Percentiles rank a stretch among this genome's conserved stretches.
Evolutionary conservation across 2,329 filamentous ascomycete species (phyloP).

Genomic region (Neofusicoccum sp.): DNA sequence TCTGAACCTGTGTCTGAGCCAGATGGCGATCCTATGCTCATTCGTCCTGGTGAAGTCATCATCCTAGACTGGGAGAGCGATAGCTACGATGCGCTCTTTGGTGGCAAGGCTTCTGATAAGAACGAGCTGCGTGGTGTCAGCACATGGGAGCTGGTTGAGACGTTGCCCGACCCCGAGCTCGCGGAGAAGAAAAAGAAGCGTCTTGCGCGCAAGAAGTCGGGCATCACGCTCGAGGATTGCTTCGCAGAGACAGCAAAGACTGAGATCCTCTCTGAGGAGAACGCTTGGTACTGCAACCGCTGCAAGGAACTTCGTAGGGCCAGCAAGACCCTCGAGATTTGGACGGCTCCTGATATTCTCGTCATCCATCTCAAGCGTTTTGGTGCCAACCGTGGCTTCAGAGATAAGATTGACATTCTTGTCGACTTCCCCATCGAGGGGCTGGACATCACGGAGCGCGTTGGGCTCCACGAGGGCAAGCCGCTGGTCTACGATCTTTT

Average conservation of each 20-base stretch:
- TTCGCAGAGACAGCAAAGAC: constrained; percentile 92
- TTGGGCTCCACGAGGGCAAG: constrained; percentile 79
- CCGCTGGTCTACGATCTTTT: constrained; percentile 88
- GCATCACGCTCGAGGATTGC: constrained; percentile 84
- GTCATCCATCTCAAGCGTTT: constrained; percentile 96
- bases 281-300: constrained; percentile 95
- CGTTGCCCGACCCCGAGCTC: constrained; percentile 57
- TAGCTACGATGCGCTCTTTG: constrained; percentile 70
- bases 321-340: constrained; percentile 94
- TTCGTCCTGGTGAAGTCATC: constrained; percentile 80
- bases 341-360: constrained; percentile 93
- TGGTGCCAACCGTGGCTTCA: constrained; percentile 74
- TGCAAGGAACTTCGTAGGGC: constrained; percentile 93
- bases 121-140: constrained; percentile 58
- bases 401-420: constrained; percentile 86
- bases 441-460: constrained; percentile 75
- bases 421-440: constrained; percentile 91
- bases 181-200: constrained; percentile 63
- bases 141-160: constrained; percentile 61
- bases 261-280: constrained; percentile 89
- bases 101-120: constrained; percentile 39
- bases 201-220: constrained; percentile 65
- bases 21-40: constrained; percentile 59
- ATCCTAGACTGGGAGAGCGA: constrained; percentile 80
- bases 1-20: constrained; percentile 31